These are phyloP conservation scores for Chlamydomonas incerta DNA, from an alignment of 139 green algal genomes.

Conservation along the genomic window DNA sequence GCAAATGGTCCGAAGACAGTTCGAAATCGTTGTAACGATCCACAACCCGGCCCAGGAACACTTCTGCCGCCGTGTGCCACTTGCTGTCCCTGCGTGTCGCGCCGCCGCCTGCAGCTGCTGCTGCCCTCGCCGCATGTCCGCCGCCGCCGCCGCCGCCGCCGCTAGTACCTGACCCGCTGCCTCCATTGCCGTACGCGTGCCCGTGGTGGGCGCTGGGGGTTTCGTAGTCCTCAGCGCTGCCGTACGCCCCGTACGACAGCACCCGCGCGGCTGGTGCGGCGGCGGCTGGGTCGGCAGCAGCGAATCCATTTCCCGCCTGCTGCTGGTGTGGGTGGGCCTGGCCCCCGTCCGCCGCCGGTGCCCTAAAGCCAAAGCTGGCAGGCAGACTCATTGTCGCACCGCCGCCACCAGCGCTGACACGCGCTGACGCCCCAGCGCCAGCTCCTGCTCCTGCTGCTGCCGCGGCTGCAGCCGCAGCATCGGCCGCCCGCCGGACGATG, in stretches of 20 bases:
- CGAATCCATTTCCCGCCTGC: too few species aligned
- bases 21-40: slow-evolving; percentile 24
- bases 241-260: neutral
- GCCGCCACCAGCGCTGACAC: too few species aligned
- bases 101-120: too few species aligned
- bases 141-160: neutral
- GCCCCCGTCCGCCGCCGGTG: neutral
- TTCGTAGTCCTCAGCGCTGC: neutral
- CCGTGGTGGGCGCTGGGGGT: too few species aligned
- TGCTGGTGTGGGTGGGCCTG: too few species aligned
- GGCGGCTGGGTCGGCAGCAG: too few species aligned
- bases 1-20: neutral
- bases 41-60: slow-evolving; percentile 15
- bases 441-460: neutral
- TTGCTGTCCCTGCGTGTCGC: neutral
- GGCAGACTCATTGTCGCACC: neutral
- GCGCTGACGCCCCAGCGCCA: neutral
- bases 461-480: neutral
- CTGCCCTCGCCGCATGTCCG: too few species aligned
- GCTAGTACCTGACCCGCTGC: neutral
- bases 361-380: neutral
- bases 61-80: slow-evolving; percentile 4
- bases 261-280: too few species aligned
- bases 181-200: neutral
- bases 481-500: neutral